These are phyloP conservation scores for Metarhizium anisopliae DNA, from an alignment of 2,329 filamentous ascomycete species.

Conservation along the genomic window DNA sequence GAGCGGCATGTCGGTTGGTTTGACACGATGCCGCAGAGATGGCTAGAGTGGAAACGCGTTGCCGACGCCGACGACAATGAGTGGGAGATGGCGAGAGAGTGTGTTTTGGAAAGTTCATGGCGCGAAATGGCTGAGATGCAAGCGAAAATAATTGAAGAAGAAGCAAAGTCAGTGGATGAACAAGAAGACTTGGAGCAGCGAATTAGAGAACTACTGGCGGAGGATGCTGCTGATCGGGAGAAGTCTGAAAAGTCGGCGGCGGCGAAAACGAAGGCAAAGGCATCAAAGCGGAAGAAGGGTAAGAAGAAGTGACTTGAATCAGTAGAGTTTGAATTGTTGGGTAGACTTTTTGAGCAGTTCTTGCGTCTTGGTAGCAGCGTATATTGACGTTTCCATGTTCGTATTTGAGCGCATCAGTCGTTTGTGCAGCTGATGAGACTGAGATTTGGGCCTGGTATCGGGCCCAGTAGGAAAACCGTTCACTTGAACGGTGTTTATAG, in stretches of 20 bases:
- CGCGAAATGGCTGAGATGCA: neutral
- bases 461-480: no score
- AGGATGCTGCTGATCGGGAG: neutral
- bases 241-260: neutral
- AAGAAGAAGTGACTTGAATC: neutral
- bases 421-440: no score
- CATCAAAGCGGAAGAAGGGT: neutral
- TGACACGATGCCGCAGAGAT: conserved; percentile 11
- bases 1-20: conserved; percentile 16
- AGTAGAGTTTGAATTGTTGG: no score
- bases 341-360: no score
- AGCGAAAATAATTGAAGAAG: neutral
- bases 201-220: neutral
- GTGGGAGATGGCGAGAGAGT: neutral
- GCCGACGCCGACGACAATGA: conserved; percentile 4
- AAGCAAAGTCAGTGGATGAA: neutral
- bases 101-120: neutral
- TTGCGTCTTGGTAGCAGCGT: no score
- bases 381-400: no score
- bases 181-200: neutral
- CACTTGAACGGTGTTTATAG: no score
- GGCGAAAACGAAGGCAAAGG: neutral
- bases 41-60: conserved; percentile 18
- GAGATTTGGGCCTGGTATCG: no score
- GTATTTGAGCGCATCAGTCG: no score